A percentile compares a stretch with the other conserved stretches of the same genome.
Evolutionary conservation across 1,139 yeast genomes (phyloP).

Genomic region (Hyphopichia buzzinii): DNA sequence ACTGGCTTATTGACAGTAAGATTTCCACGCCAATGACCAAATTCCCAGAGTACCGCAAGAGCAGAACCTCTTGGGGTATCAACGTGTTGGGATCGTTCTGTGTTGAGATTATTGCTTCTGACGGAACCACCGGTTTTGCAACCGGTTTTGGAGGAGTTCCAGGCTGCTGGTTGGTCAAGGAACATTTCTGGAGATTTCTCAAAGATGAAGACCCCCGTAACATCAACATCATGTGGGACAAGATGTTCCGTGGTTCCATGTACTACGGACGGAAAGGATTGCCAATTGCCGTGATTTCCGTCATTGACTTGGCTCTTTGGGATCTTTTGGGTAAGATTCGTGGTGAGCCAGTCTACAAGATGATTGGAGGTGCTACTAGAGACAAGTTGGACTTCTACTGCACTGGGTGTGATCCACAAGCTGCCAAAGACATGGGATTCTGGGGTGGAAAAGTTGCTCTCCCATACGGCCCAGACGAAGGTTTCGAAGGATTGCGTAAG

Average conservation of each 20-base stretch:
- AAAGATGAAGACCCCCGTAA: slow-evolving; percentile 47
- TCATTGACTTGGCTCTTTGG: slow-evolving; percentile 48
- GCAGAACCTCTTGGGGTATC: slow-evolving; percentile 49
- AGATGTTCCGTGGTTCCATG: slow-evolving; percentile 48
- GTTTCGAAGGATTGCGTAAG: slow-evolving; percentile 41
- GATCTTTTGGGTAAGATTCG: slow-evolving; percentile 48
- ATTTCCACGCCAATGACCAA: slow-evolving; percentile 50
- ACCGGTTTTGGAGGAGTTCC: slow-evolving; percentile 55
- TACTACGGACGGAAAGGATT: slow-evolving; percentile 50
- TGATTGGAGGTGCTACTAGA: slow-evolving; percentile 49
- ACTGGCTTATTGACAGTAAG: slow-evolving; percentile 45
- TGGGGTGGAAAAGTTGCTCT: slow-evolving; percentile 52
- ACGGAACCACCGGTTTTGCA: slow-evolving; percentile 48
- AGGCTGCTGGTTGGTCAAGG: slow-evolving; percentile 46
- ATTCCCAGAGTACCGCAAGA: slow-evolving; percentile 39
- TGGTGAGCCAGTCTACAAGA: slow-evolving; percentile 47
- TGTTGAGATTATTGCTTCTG: slow-evolving; percentile 45
- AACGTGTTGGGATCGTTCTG: slow-evolving; percentile 51
- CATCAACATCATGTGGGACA: slow-evolving; percentile 44
- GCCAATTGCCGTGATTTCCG: slow-evolving; percentile 45
- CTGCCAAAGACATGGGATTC: slow-evolving; percentile 47
- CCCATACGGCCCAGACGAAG: slow-evolving; percentile 51
- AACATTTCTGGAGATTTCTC: slow-evolving; percentile 45
- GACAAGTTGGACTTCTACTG: slow-evolving; percentile 45
- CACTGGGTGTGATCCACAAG: slow-evolving; percentile 45